Evolutionary conservation across 2,329 filamentous ascomycete species (phyloP).

Genomic region (Pseudogymnoascus sp.): DNA sequence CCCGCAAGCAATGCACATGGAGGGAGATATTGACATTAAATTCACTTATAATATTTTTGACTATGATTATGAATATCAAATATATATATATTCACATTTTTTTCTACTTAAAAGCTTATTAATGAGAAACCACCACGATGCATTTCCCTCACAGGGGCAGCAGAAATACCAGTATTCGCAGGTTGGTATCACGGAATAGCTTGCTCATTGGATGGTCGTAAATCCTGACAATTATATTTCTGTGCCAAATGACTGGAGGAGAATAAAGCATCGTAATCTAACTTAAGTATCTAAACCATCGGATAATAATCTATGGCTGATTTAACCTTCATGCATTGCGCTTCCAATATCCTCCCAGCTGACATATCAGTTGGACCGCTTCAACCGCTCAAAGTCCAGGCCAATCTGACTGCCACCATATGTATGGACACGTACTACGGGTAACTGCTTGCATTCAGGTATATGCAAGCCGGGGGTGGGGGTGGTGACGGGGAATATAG

Average conservation of each 20-base stretch:
- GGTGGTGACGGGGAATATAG: neutral
- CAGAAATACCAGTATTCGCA: neutral
- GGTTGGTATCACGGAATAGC: neutral
- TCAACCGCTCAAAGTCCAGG: conserved; percentile 2
- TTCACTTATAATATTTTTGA: neutral
- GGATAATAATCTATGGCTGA: conserved; percentile 7
- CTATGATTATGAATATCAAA: neutral
- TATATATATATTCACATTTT: neutral
- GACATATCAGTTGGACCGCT: neutral
- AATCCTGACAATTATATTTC: conserved; percentile 1
- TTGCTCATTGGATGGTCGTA: neutral
- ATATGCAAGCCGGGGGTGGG: neutral
- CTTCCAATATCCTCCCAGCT: conserved; percentile 6
- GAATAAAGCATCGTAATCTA: conserved; percentile 7
- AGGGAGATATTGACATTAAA: neutral
- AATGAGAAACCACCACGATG: neutral
- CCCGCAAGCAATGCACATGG: neutral
- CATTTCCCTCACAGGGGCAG: no score
- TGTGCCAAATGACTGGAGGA: conserved; percentile 5
- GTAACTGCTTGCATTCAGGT: conserved; percentile 1
- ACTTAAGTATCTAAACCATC: conserved; percentile 7
- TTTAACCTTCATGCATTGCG: conserved; percentile 7
- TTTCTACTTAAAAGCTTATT: neutral
- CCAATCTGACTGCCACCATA: conserved; percentile 5
- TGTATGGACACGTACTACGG: conserved; percentile 4